Evolutionary conservation across 2,329 filamentous ascomycete species (phyloP), one percentile per base, ranked within the genome.

Genomic region (Ophiostoma sp.): DNA sequence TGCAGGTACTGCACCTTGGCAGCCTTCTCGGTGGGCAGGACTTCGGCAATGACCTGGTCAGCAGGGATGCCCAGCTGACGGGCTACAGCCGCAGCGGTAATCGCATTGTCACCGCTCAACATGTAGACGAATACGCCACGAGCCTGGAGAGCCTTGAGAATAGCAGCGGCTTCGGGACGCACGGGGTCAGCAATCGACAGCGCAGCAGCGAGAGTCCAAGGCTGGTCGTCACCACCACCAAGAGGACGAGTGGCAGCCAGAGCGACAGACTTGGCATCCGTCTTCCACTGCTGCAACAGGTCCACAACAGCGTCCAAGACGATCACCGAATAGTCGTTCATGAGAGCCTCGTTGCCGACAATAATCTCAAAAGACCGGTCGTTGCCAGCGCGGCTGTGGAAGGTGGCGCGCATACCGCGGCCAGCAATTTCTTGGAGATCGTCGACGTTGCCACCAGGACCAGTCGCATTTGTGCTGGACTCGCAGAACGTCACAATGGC

Each of bases 101-200:
- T 90, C n/a, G 85, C 84, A 79, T 97, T 97, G 83, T 98, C 95
- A 39, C 95, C 95, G 0, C 94, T 97, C 50, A 97, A 90, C 93
- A 98, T 97, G 90, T 92, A 97, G 3, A 97, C 92, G 42, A 90
- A 88, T 64, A 92, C 90, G 25, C 91, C 90, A 19, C 88, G 87
- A 4, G 86, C 81, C 59, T 88, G 87, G 0, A 97, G 88, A 1
- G 90, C 85, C 7, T 83, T 81, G 73, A 97, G 87, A 22, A 95
- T 89, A 8, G 83, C 79, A 0, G 83, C 81, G 0, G 94, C 90
- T 81, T 97, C 93, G 0, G 89, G 87, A 2, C 95, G 91, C 75
- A 97, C 88, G 0, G 93, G 90, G 77, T 98, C 95, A 0, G 94
- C 91, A 68, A 95, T 91, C 64, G 93, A 90, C 76, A 97, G 90